Evolutionary conservation across 768 basidiomycete genomes (phyloP).

Genomic region (Leccinum arenicola): DNA sequence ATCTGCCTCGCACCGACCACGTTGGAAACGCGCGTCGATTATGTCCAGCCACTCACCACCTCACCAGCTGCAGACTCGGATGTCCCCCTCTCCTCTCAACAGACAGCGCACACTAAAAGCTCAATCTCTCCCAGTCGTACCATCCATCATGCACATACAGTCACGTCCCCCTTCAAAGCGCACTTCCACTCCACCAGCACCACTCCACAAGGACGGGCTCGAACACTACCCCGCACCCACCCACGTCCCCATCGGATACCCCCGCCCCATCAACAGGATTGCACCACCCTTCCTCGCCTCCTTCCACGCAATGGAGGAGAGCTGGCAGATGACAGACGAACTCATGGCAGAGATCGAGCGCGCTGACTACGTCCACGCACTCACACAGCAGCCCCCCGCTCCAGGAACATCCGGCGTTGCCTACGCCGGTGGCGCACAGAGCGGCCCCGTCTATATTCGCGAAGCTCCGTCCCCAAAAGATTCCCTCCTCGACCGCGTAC

Average conservation of each 20-base stretch:
- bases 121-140: slow-evolving; percentile 62
- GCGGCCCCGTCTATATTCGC: slow-evolving; percentile 34
- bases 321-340: slow-evolving; percentile 68
- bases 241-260: slow-evolving; percentile 46
- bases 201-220: not conserved
- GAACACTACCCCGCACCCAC: not conserved
- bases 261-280: slow-evolving; percentile 62
- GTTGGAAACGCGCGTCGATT: slow-evolving; percentile 62
- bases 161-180: slow-evolving; percentile 38
- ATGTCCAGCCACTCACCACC: slow-evolving; percentile 56
- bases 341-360: slow-evolving; percentile 70
- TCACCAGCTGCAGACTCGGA: no score
- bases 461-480: slow-evolving; percentile 45
- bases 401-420: slow-evolving; percentile 41
- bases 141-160: slow-evolving; percentile 51
- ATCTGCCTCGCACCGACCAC: slow-evolving; percentile 42
- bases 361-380: slow-evolving; percentile 61
- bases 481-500: slow-evolving; percentile 52
- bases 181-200: slow-evolving; percentile 29
- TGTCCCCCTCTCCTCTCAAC: slow-evolving; percentile 40
- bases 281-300: slow-evolving; percentile 55
- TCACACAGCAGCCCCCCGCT: slow-evolving; percentile 41
- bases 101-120: slow-evolving; percentile 55
- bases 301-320: slow-evolving; percentile 52
- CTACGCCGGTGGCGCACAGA: slow-evolving; percentile 46